Percentiles rank a stretch among this genome's conserved stretches.
Evolutionary conservation across 306 rosid genomes (phyloP).

Genomic region (Acacia acuminata): DNA sequence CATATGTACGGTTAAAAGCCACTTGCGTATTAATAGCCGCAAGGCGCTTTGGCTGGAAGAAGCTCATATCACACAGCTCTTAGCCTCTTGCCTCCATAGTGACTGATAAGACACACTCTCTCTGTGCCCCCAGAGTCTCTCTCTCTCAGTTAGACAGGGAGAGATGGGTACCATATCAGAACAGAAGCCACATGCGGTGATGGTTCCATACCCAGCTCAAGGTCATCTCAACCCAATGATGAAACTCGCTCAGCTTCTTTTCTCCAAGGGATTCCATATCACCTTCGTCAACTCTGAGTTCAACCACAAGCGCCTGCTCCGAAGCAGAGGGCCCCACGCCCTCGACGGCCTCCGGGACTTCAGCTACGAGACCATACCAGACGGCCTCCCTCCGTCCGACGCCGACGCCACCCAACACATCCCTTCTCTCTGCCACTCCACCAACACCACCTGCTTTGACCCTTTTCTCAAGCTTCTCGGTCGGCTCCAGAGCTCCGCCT

Average conservation of each 20-base stretch:
- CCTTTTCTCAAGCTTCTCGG: constrained; percentile 5
- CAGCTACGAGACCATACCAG: constrained; percentile 19
- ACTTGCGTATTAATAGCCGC: too few species aligned
- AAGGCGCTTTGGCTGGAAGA: background rate
- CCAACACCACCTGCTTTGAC: background rate
- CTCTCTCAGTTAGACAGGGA: background rate
- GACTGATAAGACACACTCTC: too few species aligned
- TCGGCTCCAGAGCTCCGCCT: background rate
- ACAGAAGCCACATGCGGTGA: background rate
- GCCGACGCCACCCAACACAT: constrained; percentile 14
- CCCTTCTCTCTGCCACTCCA: constrained; percentile 8
- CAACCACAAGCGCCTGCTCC: background rate
- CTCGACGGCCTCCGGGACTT: constrained; percentile 1
- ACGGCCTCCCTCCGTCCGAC: constrained; percentile 11
- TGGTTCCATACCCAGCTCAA: constrained; percentile 19
- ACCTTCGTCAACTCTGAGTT: constrained; percentile 12
- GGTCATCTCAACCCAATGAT: constrained; percentile 14
- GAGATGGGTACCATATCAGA: constrained; percentile 1
- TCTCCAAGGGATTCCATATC: constrained; percentile 22
- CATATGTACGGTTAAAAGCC: too few species aligned
- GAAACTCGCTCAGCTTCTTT: constrained; percentile 20
- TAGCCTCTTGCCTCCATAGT: too few species aligned
- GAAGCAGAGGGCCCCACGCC: constrained; percentile 10
- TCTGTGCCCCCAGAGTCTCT: background rate
- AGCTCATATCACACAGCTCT: background rate